Conservation (phyloP, 441 rosid species). For the Metrosideros polymorpha region DNA sequence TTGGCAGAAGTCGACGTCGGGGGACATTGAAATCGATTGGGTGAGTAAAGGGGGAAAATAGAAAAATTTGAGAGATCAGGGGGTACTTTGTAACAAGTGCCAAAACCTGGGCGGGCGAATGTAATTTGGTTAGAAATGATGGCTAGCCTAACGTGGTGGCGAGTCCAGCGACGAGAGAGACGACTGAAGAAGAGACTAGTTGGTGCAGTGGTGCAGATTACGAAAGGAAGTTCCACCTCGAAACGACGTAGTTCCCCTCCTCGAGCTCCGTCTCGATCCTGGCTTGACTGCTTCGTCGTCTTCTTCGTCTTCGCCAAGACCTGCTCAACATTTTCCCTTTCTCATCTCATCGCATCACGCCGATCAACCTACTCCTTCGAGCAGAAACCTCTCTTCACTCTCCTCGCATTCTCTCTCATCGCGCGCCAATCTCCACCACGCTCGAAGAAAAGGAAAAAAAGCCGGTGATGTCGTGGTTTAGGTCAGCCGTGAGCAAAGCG, state of each 20-base stretch:
- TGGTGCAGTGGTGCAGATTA: not conserved
- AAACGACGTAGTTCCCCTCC: not conserved
- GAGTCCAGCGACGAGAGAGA: not conserved
- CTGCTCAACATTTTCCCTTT: not conserved
- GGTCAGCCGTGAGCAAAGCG: constrained; percentile 83
- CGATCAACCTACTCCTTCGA: not conserved
- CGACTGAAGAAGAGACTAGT: not conserved
- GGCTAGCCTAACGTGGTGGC: not conserved
- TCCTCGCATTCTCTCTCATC: not conserved
- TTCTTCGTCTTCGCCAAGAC: not conserved
- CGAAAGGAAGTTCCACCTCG: not conserved
- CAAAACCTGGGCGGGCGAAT: not conserved
- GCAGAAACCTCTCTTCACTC: not conserved
- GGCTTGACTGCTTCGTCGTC: not conserved
- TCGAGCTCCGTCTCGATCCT: not conserved
- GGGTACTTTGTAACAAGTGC: not conserved
- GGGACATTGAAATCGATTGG: not conserved
- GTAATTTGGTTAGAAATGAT: not conserved
- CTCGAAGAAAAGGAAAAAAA: not conserved
- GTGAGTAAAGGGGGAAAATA: not conserved
- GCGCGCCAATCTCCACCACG: no score
- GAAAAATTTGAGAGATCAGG: not conserved
- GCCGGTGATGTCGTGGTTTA: constrained; percentile 60
- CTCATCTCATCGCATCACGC: not conserved
- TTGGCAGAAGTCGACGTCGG: not conserved